Conservation (phyloP, 768 basidiomycete genomes). For the Lenzites betulinus region DNA sequence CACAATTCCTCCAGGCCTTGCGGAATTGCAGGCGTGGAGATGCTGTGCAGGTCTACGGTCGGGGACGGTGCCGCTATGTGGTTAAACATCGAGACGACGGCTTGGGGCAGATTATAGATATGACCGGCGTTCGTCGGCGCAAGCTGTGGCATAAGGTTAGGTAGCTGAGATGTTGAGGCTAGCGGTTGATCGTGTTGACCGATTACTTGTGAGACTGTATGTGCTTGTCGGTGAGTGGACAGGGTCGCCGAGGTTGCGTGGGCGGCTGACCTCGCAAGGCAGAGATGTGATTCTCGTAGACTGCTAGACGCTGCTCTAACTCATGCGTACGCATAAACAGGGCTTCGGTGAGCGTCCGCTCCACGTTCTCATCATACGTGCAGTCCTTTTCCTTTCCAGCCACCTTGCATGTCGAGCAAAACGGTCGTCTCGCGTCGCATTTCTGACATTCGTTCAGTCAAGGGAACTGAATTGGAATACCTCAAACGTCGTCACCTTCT, state of each 20-base stretch:
- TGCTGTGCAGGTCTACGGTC: slow-evolving; percentile 8
- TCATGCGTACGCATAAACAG: slow-evolving; percentile 22
- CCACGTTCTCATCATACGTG: slow-evolving; percentile 28
- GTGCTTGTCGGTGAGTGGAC: neutral
- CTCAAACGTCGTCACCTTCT: slow-evolving; percentile 23
- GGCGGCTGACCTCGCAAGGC: slow-evolving; percentile 7
- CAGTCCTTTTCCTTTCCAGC: slow-evolving; percentile 29
- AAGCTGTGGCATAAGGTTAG: neutral
- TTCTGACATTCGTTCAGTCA: slow-evolving; percentile 15
- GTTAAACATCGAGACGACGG: slow-evolving; percentile 8
- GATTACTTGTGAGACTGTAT: neutral
- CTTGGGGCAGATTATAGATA: slow-evolving; percentile 13
- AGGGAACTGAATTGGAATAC: too few species aligned
- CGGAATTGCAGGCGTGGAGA: slow-evolving; percentile 7
- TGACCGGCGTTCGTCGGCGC: neutral
- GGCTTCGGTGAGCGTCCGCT: slow-evolving; percentile 21
- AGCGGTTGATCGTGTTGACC: slow-evolving; percentile 1
- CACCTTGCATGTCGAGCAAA: slow-evolving; percentile 27
- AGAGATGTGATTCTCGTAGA: slow-evolving; percentile 17
- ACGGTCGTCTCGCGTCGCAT: slow-evolving; percentile 30
- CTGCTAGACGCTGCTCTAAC: slow-evolving; percentile 24
- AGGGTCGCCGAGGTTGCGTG: neutral
- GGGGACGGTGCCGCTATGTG: slow-evolving; percentile 12
- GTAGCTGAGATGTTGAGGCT: slow-evolving; percentile 4
- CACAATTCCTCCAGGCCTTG: slow-evolving; percentile 24